These are phyloP conservation scores for Cordia subcordata DNA, from an alignment of 257 asterid genomes.

Conservation along the genomic window DNA sequence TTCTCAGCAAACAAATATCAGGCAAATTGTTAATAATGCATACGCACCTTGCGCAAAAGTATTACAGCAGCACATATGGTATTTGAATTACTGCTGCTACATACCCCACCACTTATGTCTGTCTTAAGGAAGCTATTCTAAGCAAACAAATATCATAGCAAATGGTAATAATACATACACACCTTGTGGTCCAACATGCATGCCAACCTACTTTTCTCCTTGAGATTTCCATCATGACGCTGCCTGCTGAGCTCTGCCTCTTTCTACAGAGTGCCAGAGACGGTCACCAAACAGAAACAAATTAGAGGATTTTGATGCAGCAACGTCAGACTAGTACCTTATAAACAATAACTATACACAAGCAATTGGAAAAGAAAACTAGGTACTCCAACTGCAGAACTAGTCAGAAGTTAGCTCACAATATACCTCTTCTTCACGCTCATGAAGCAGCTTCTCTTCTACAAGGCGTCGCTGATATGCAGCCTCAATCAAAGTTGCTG, in stretches of 20 bases:
- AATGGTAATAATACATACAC: neutral
- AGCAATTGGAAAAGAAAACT: neutral
- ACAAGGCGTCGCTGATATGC: constrained; percentile 28
- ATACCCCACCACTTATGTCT: no score
- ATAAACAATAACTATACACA: neutral
- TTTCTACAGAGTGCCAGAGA: constrained; percentile 12
- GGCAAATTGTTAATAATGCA: no score
- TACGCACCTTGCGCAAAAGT: no score
- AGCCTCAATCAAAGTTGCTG: constrained; percentile 27
- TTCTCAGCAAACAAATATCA: no score
- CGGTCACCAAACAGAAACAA: neutral
- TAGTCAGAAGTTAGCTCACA: neutral
- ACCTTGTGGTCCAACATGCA: constrained; percentile 24
- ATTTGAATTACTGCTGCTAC: no score
- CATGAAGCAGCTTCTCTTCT: constrained; percentile 29
- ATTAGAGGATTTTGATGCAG: no score
- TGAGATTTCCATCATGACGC: constrained; percentile 24
- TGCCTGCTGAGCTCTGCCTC: constrained; percentile 26
- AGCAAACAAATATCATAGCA: neutral
- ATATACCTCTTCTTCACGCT: constrained; percentile 29
- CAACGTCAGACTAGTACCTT: neutral
- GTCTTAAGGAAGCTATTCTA: neutral
- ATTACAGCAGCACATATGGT: no score
- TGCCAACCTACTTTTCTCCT: constrained; percentile 25
- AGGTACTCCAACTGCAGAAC: neutral